Base-by-base conservation (phyloP, 192 early-diverging fungal species). In the Coemansia erecta region DNA sequence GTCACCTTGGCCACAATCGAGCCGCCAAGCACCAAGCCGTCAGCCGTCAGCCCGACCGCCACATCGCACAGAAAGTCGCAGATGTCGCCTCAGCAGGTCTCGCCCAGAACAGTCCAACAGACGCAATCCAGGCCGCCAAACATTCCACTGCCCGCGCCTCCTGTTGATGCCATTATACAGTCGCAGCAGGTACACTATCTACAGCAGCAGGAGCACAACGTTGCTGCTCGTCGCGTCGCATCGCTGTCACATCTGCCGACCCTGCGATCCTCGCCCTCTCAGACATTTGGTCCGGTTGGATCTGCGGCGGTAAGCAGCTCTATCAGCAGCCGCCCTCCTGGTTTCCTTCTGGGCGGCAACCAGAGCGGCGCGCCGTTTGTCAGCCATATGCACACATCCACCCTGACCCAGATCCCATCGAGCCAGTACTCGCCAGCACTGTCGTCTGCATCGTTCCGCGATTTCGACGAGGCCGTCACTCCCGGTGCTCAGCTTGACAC, bases 191-290 rank as follows among this genome's bases (percentile, higher is more conserved):
- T 68, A 17, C 62, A 72, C 19, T 59, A 72, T 18, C 42, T 67
- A 61, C 61, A 68, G 33, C 61, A 68, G 33, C 63, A 62, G 15
- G 68, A 71, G 9, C 63, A 70, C 0, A 22, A 33, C 31, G 68
- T 49, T 43, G 62, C 68, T 31, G 69, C 75, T 17, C 64, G 75
- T 5, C 69, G 75, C 3, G 75, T 78, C 0, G 50, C 75, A 3
- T 78, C 75, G 41, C 65, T 78, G 1, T 72, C 75, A 14, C 75
- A 78, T 43, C 62, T 78, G 28, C 69, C 75, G 17, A 59, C 58
- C 15, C 56, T 72, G 17, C 58, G 59, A 18, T 17, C 64, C 0
- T 56, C 60, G n/a, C 54, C 53, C 7, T 51, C 56, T 15, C 58
- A 57, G 26, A 11, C 31, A 9, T 44, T 57, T 5, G 64, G 45